Conservation (phyloP, 169 alveolate genomes). For the Perkinsus olseni region DNA sequence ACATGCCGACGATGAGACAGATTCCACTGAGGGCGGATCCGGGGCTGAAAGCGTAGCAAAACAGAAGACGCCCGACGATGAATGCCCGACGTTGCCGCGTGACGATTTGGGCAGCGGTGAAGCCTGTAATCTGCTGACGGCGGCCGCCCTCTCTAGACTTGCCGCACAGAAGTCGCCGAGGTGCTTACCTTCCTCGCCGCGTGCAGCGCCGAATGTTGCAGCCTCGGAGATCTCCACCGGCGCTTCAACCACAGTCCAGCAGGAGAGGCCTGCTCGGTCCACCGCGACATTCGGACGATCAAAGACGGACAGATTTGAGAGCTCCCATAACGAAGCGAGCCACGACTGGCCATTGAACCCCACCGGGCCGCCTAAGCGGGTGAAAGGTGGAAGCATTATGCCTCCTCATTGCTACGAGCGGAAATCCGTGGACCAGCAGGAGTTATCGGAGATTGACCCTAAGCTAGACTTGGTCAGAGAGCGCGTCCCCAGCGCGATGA, state of each 20-base stretch:
- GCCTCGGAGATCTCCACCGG: background rate
- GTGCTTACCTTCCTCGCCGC: background rate
- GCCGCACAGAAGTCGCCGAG: background rate
- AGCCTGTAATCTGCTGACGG: background rate
- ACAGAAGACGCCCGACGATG: too few relatives aligned
- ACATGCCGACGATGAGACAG: background rate
- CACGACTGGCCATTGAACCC: background rate
- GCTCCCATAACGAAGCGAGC: background rate
- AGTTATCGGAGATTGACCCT: background rate
- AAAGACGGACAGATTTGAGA: background rate
- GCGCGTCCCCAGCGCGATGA: background rate
- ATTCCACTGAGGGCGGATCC: background rate
- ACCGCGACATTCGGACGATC: background rate
- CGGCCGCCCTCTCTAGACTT: background rate
- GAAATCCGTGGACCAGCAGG: background rate
- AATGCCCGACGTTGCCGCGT: too few relatives aligned
- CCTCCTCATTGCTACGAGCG: background rate
- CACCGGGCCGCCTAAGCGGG: background rate
- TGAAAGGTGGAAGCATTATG: background rate
- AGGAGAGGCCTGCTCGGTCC: background rate
- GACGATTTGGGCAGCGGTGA: background rate
- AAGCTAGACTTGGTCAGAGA: background rate
- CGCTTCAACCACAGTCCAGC: background rate
- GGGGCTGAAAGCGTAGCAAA: background rate
- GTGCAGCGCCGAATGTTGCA: background rate